A percentile compares a stretch with the other conserved stretches of the same genome.
Evolutionary conservation across 1,139 yeast genomes (phyloP).

Genomic region (Saccharomyces pastorianus): DNA sequence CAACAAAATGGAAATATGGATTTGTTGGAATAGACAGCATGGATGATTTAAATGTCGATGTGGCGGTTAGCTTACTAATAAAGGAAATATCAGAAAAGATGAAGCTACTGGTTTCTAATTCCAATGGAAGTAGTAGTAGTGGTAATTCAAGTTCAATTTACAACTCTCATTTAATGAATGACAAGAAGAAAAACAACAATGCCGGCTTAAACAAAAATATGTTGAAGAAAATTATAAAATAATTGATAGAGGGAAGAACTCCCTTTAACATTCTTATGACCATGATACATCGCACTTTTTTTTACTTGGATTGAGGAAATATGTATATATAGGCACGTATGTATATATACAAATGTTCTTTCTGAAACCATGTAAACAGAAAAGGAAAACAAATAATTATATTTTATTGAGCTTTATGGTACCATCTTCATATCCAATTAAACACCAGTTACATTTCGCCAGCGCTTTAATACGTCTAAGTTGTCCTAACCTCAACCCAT

Average conservation of each 20-base stretch:
- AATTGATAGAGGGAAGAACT: neutral
- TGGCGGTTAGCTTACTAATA: slow-evolving; percentile 46
- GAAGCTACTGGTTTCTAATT: slow-evolving; percentile 16
- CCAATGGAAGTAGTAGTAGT: neutral
- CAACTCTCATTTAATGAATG: neutral
- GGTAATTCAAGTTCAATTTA: neutral
- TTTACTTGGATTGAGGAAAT: neutral
- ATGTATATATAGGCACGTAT: neutral
- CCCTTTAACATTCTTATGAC: neutral
- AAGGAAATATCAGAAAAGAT: slow-evolving; percentile 49
- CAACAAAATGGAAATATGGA: slow-evolving; percentile 55
- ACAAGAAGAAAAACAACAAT: neutral
- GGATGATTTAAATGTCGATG: slow-evolving; percentile 44
- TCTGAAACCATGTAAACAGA: neutral
- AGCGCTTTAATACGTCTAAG: neutral
- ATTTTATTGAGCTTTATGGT: slow-evolving; percentile 17
- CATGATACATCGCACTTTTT: neutral
- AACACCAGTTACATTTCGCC: slow-evolving; percentile 17
- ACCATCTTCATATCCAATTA: slow-evolving; percentile 30
- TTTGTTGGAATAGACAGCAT: slow-evolving; percentile 52
- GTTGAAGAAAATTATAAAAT: neutral
- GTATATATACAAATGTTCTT: neutral
- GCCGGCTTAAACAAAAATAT: neutral
- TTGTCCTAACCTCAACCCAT: neutral
- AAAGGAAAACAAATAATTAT: neutral